Base-by-base conservation (phyloP, 495 filamentous ascomycete genomes). In the Daldinia decipiens region DNA sequence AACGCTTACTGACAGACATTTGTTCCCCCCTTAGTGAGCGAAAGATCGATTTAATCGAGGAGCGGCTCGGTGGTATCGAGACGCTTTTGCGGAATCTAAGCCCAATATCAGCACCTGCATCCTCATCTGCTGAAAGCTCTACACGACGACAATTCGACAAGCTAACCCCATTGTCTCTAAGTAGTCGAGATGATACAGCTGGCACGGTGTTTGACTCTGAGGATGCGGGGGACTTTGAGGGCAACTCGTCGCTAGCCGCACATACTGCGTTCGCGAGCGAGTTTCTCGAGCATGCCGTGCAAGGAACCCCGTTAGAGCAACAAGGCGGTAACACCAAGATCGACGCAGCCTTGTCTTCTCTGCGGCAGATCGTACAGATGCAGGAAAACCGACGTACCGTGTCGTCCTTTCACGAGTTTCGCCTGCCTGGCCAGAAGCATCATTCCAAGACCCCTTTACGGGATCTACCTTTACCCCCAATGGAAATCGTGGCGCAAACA, bases 31-130 rank as follows among this genome's bases (percentile, higher is more conserved):
- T 56, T 58, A 91, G 89, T 76, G 89, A 92, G 77, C 83, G 81
- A 66, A 92, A 92, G 77, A 90, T 92, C 52, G 89, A 91, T 70
- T 76, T 84, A 31, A 90, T 92, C 56, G 88, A 89, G 69, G 80
- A 86, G 47, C 87, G 89, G 4, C 83, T 92, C 6, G 84, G 80
- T 3, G 80, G 81, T 40, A 91, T 92, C 59, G 89, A 85, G 71
- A 65, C 78, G 21, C 79, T 86, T 61, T 80, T 91, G 1, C 81
- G 79, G 24, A 79, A 77, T 39, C 62, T 84, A 19, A 61, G 64
- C 56, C 71, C 79, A 26, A 55, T 77, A 51, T 79, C 73, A 19
- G 60, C 75, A 34, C 64, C 66, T 19, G 45, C 55, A 12, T 27
- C 57, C 9, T 59, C 61, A 15, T 31, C 51, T 9, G 26, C 66